Evolutionary conservation across 2,329 filamentous ascomycete species (phyloP), one percentile per base, ranked within the genome.

Genomic region (Aspergillus felis): DNA sequence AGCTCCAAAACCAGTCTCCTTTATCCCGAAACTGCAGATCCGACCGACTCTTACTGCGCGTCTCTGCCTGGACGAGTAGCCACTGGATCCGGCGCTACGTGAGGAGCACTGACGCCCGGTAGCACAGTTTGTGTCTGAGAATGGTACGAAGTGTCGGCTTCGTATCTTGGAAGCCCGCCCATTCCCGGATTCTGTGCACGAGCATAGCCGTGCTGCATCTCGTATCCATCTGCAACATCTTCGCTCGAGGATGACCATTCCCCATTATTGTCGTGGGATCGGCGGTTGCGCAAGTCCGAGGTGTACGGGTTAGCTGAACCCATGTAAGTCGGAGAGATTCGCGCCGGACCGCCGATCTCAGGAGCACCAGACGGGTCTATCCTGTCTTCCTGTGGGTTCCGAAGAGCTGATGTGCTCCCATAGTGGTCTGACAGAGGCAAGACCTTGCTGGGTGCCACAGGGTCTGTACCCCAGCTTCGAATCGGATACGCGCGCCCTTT

Each of bases 401-500:
- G 71, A 7, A 75, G 67, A 20, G 71, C 66, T 17, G 66, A 52
- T 5, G 57, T 65, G 53, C 65, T 70, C 27, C 67, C 63, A 8
- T 50, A 58, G 4, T 55, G 35, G 5, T 48, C 48, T 5, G 46
- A 38, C 20, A 57, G 32, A 35, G 54, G 59, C 12, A 52, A 25
- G 7, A 54, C 49, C 22, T 59, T 50, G 35, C 57, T 53, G 4
- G 67, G 65, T 6, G 67, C 65, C 4, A 67, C 65, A 3, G 79
- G 78, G 42, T 77, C 76, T 12, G 71, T 76, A n/a, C 81, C 83
- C 83, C 83, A 85, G 27, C 76, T 77, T 24, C 83, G 78, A 62
- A 85, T 84, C 1, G 82, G 81, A 64, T 84, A 82, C 25, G 83
- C 83, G 9, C 83, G 79, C 9, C 83, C 83, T 66, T 85, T 85